These are phyloP conservation scores for Zychaea mexicana DNA, from an alignment of 371 early-diverging fungal genomes.

Conservation along the genomic window DNA sequence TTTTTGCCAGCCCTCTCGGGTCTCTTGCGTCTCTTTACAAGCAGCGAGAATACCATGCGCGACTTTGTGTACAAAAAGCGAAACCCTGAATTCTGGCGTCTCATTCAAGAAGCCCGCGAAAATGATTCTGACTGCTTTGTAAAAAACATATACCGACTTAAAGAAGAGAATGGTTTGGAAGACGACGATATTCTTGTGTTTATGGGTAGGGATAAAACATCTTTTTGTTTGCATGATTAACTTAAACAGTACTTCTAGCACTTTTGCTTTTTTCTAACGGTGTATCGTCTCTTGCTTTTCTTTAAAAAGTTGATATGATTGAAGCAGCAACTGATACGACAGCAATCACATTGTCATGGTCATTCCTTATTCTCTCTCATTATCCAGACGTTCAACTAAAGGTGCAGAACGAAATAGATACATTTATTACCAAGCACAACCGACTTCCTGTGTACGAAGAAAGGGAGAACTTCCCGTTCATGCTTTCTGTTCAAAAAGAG, in stretches of 20 bases:
- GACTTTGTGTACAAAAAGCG: background rate
- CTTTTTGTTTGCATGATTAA: background rate
- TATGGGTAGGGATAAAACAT: constrained; percentile 13
- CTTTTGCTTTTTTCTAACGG: too few species aligned
- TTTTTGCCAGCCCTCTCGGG: constrained; percentile 15
- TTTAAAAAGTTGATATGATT: constrained; percentile 12
- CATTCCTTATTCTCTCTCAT: constrained; percentile 21
- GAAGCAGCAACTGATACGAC: constrained; percentile 24
- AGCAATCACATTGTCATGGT: constrained; percentile 18
- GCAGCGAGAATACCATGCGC: background rate
- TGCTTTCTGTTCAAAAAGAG: constrained; percentile 11
- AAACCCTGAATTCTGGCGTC: constrained; percentile 2
- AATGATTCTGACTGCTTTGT: background rate
- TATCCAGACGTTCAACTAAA: constrained; percentile 22
- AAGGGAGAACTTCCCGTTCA: constrained; percentile 15
- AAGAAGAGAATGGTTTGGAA: background rate
- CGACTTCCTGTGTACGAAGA: constrained; percentile 18
- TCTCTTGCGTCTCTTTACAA: background rate
- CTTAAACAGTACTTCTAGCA: too few species aligned
- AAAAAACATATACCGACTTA: background rate
- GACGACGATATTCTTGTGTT: background rate
- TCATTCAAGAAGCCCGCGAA: background rate
- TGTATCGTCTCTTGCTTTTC: too few species aligned
- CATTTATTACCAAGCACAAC: constrained; percentile 15
- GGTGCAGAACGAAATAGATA: constrained; percentile 13